Base-by-base conservation (phyloP, 169 alveolate genomes). In the Cyclospora cayetanensis region DNA sequence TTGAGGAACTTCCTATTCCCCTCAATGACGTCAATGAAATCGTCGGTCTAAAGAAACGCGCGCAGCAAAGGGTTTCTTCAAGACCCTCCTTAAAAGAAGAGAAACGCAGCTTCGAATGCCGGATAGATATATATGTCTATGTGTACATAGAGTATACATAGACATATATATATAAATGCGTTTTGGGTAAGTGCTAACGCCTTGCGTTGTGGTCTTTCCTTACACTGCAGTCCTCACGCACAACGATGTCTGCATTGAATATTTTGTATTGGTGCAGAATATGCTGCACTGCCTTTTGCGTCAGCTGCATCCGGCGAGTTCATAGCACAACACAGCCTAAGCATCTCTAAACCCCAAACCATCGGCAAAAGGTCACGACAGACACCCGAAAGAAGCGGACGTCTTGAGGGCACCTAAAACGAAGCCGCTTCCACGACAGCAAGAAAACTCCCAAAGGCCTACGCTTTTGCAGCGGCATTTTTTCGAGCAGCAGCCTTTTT, bases 21-120 rank as follows among this genome's bases (percentile, higher is more conserved):
- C 96, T 98, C 99, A 50, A 99, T 97, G 25, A 98, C 98, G 95
- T 99, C 99, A 93, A 99, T 98, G 50, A 99, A 96, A 90, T 98
- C 99, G 92, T 99, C 99, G 46, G 83, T 82, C 93, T 88, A 35
- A 34, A 42, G 11, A 22, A 15, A 37, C 29, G 18, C 66, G 22
- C 11, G 18, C 37, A n/a, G n/a, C n/a, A n/a, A n/a, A n/a, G n/a
- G n/a, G n/a, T n/a, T n/a, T n/a, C n/a, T n/a, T n/a, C n/a, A n/a
- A n/a, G n/a, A n/a, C n/a, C n/a, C n/a, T n/a, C n/a, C n/a, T n/a
- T n/a, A n/a, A n/a, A n/a, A n/a, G n/a, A n/a, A n/a, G n/a, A n/a
- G n/a, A n/a, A n/a, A n/a, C n/a, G n/a, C n/a, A n/a, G n/a, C n/a
- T n/a, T n/a, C n/a, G n/a, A n/a, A n/a, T n/a, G n/a, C n/a, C n/a